Conservation (phyloP, 2,329 filamentous ascomycete species). For the Neopestalotiopsis rosae region DNA sequence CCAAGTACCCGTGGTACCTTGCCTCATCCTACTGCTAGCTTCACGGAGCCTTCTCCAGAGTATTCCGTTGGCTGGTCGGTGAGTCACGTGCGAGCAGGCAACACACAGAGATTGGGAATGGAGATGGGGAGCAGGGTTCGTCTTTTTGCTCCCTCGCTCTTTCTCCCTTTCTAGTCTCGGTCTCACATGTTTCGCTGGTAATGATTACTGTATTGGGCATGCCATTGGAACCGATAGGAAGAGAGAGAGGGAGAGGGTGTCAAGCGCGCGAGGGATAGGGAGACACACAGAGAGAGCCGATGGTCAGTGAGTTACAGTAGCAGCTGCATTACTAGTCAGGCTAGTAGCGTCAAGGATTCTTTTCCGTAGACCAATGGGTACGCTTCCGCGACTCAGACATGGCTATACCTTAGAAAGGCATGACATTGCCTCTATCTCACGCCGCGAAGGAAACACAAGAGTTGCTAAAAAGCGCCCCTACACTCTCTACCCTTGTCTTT, state of each 20-base stretch:
- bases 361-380: neutral
- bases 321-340: neutral
- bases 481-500: no score
- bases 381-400: neutral
- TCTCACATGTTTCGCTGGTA: constrained; percentile 10
- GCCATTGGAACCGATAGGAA: neutral
- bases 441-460: no score
- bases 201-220: neutral
- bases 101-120: no score
- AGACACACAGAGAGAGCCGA: neutral
- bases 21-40: neutral
- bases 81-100: constrained; percentile 9
- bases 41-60: neutral
- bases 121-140: no score
- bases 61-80: neutral
- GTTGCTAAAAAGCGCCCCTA: no score
- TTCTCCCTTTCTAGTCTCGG: constrained; percentile 1
- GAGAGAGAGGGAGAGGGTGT: neutral
- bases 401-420: neutral
- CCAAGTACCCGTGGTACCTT: no score
- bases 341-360: neutral
- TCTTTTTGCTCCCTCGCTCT: no score
- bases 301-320: neutral
- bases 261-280: neutral
- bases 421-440: no score